Base-by-base conservation (phyloP, 1,284 basidiomycete genomes). In the Fomitopsis betulina region DNA sequence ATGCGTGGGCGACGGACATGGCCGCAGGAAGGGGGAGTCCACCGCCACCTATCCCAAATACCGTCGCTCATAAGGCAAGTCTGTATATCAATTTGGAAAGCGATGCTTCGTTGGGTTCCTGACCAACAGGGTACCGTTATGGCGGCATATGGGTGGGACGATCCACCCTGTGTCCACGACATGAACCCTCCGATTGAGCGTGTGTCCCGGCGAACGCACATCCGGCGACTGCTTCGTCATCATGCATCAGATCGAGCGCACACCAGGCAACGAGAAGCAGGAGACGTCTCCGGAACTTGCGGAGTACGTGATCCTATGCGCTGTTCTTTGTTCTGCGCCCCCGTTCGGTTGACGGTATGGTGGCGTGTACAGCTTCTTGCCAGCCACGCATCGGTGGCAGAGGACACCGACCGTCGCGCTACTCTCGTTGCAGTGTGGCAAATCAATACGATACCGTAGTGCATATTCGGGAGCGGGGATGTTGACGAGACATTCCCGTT, bases 1-100 rank as follows among this genome's bases (percentile, higher is more conserved):
- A 71, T 49, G 68, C 67, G 8, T 53, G 70, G 42, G 68, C 63
- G 9, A 69, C 68, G 0, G 64, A 68, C 58, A 71, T 70, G 69
- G 70, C 4, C 59, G 59, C 32, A 60, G 60, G 45, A 62, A 67
- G 57, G 62, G 65, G 62, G 51, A 40, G 62, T 50, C 5, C 10
- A 33, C 27, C 25, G 10, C 7, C 15, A n/a, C 13, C 37, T 19
- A 27, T n/a, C 15, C 12, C 15, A 33, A 17, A 30, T 8, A 35
- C 30, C 30, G 37, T 37, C 30, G 27, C 50, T 40, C 35, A 27
- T 27, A n/a, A 23, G 35, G n/a, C 42, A 8, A 52, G 17, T 27
- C 30, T 9, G 19, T 32, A 67, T 69, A 64, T 70, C 57, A 71
- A 69, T 55, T 70, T 38, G 71, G 69, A 21, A 69, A 69, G 52